These are phyloP conservation scores for Kodamaea neixiangensis DNA, from an alignment of 805 yeast genomes.

Conservation along the genomic window DNA sequence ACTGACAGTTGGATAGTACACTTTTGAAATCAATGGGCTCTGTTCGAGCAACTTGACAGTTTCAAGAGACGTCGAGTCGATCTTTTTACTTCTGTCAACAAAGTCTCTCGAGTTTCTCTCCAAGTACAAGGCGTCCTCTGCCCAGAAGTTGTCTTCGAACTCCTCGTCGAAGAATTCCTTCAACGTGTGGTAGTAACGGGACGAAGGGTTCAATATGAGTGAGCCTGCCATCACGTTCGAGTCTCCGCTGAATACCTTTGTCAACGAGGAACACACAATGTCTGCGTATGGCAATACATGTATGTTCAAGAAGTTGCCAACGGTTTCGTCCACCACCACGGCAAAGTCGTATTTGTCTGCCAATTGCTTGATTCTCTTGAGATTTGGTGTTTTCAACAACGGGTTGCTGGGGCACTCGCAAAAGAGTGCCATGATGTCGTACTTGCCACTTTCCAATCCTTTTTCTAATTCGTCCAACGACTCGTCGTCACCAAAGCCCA, in stretches of 20 bases:
- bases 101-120: slow-evolving; percentile 95
- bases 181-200: slow-evolving; percentile 50
- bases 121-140: slow-evolving; percentile 87
- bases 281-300: slow-evolving; percentile 84
- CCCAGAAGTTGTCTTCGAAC: slow-evolving; percentile 81
- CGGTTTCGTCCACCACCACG: slow-evolving; percentile 90
- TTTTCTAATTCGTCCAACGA: slow-evolving; percentile 66
- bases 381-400: slow-evolving; percentile 80
- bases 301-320: slow-evolving; percentile 85
- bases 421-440: slow-evolving; percentile 69
- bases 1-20: slow-evolving; percentile 70
- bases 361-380: slow-evolving; percentile 61
- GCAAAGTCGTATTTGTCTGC: slow-evolving; percentile 73
- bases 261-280: slow-evolving; percentile 79
- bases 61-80: slow-evolving; percentile 56
- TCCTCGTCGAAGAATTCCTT: slow-evolving; percentile 51
- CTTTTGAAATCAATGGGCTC: slow-evolving; percentile 55
- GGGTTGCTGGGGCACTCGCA: slow-evolving; percentile 97
- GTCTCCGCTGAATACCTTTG: slow-evolving; percentile 92
- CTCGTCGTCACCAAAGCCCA: slow-evolving; percentile 78
- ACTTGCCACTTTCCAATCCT: slow-evolving; percentile 55
- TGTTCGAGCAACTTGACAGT: slow-evolving; percentile 55
- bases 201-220: slow-evolving; percentile 69
- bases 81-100: slow-evolving; percentile 55
- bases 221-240: slow-evolving; percentile 96